Base-by-base conservation (phyloP, 2,329 filamentous ascomycete species). In the Cladophialophora carrionii region DNA sequence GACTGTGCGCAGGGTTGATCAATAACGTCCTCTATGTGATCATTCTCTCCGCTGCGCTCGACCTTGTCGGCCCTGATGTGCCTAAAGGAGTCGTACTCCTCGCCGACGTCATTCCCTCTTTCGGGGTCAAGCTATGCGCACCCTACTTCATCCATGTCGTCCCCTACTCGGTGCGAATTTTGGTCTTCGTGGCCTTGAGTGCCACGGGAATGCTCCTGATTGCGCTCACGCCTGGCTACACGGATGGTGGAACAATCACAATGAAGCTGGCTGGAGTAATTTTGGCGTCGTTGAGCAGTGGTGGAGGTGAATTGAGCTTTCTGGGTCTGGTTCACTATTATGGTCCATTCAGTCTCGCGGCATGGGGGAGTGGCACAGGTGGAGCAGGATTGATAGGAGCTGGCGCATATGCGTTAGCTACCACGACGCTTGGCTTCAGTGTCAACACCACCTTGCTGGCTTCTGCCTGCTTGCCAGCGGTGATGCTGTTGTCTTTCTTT, bases 1-100 rank as follows among this genome's bases (percentile, higher is more conserved):
- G 51, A 63, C 48, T 37, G 49, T 67, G 46, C 29, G 26, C 73
- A 94, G 91, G 91, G 59, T 81, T 95, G 20, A 95, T 98, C 76
- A 98, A 99, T 79, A 98, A 98, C 80, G 91, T 98, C 71, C 90
- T 97, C 79, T 98, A 97, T 78, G 94, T 98, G 62, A 91, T 98
- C 76, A 95, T 98, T 75, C 89, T 99, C 73, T 96, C 92, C 32
- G 91, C 95, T 41, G 95, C 95, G 3, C 90, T 97, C 73, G 95
- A 99, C 74, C 90, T 99, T 67, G 95, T 98, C 72, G 94, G 94
- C 41, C 89, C 91, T 34, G 77, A 82, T 69, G 84, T 97, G 1
- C 95, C 95, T 57, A 98, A 98, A 77, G 92, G 91, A 72, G 85
- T 96, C 63, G 94, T 99, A 62, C 88, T 98, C 61, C 90, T 98